Evolutionary conservation across 352 stramenopile genomes (phyloP), one percentile per base, ranked within the genome.

Genomic region (Phytophthora ramorum): DNA sequence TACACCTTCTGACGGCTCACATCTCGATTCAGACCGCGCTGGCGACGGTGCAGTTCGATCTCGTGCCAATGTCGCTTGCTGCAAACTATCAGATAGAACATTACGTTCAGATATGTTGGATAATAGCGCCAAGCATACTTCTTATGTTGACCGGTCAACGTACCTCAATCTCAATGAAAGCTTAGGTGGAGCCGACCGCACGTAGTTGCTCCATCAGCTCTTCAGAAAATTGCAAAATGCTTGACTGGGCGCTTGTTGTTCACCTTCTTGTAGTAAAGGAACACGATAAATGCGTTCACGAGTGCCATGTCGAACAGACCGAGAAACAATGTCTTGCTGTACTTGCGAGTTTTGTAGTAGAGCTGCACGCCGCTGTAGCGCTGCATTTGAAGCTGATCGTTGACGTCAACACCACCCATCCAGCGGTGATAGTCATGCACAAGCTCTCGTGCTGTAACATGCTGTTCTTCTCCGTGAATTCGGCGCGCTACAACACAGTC

Each of bases 231-330:
- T 3, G 22, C 22, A 3, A 24, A 24, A 3, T 24, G 22, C 22
- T 24, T 24, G 22, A 3, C 1, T 24, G 22, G 22, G 1, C 22
- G 22, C 22, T 24, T 24, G 22, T 24, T 24, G 22, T 24, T 24
- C 22, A 24, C 22, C 22, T 1, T 54, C 6, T 12, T 4, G 34
- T 57, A 9, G 34, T 57, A 20, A 0, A 34, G 22, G 17, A 28
- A 35, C 7, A 64, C 52, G 12, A 73, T 59, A 32, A 45, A 73
- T 1, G 59, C 53, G 48, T 73, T 73, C 14, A 66, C 47, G 0
- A 73, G 16, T 1, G 58, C 58, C 32, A 69, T 50, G 58, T 63
- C 59, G 1, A 73, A 0, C 1, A 69, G 26, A 7, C 66, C 22
- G 22, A 35, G 26, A 5, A 51, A 44, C 37, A 19, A n/a, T 26